Conservation (phyloP, 176 grass and related monocot species). For the Aegilops tauschii region DNA sequence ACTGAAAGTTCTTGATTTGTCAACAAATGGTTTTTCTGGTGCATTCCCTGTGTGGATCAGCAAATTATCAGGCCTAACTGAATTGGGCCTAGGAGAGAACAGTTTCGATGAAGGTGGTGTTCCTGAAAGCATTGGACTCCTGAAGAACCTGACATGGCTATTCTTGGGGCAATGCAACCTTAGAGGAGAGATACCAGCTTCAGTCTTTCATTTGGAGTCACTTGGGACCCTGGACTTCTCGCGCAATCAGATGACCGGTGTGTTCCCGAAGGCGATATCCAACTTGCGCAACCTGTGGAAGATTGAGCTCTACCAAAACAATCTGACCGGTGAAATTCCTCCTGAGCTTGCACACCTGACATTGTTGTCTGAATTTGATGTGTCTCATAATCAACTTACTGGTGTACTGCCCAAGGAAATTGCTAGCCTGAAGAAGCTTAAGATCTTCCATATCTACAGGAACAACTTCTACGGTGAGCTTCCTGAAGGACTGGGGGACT, state of each 20-base stretch:
- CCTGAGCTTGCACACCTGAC: constrained; percentile 54
- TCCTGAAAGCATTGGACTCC: constrained; percentile 72
- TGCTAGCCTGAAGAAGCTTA: constrained; percentile 61
- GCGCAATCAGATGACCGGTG: constrained; percentile 76
- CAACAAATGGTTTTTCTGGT: constrained; percentile 72
- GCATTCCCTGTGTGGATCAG: constrained; percentile 70
- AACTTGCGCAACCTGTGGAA: constrained; percentile 78
- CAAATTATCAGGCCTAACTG: constrained; percentile 46
- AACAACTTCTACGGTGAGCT: constrained; percentile 86
- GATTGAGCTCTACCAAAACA: constrained; percentile 97
- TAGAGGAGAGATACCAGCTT: constrained; percentile 66
- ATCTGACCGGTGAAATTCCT: constrained; percentile 90
- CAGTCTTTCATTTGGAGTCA: constrained; percentile 55
- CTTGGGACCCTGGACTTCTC: constrained; percentile 89
- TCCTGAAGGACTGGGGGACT: constrained; percentile 59
- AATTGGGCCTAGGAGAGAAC: constrained; percentile 83
- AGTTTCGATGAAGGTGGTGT: constrained; percentile 56
- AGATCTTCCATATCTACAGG: constrained; percentile 75
- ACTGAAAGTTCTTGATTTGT: constrained; percentile 77
- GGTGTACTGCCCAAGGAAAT: constrained; percentile 64
- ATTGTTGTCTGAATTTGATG: constrained; percentile 84
- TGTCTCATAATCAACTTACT: constrained; percentile 76
- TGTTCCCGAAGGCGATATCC: constrained; percentile 65
- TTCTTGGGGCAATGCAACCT: constrained; percentile 89
- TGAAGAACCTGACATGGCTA: constrained; percentile 86